Percentiles rank a stretch among this genome's conserved stretches.
Evolutionary conservation across 2,329 filamentous ascomycete species (phyloP).

Genomic region (Botrytis pseudocinerea): DNA sequence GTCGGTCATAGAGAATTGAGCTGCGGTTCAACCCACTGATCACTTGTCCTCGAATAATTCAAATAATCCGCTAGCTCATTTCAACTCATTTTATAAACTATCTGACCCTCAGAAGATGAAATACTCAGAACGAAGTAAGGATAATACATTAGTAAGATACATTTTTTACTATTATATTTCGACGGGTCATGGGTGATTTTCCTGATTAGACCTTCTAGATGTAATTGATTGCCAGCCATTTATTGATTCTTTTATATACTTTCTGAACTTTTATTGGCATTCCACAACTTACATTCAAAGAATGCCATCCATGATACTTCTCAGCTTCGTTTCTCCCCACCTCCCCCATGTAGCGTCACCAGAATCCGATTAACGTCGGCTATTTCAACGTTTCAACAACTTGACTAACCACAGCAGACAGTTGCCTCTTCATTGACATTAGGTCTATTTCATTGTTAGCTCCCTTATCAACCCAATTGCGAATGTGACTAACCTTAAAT

Average conservation of each 20-base stretch:
- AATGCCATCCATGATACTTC: background rate
- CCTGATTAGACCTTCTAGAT: background rate
- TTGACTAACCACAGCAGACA: background rate
- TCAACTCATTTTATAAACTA: background rate
- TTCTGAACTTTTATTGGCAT: background rate
- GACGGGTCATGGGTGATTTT: background rate
- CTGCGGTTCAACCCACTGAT: background rate
- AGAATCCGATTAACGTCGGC: background rate
- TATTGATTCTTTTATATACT: background rate
- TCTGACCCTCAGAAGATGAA: background rate
- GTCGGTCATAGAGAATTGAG: background rate
- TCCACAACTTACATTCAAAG: background rate
- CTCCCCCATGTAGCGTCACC: background rate
- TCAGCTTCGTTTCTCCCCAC: background rate
- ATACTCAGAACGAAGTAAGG: background rate
- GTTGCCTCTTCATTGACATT: background rate
- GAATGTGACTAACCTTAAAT: background rate
- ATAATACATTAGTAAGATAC: background rate
- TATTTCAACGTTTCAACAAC: background rate
- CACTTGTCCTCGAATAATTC: background rate
- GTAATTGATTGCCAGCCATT: background rate
- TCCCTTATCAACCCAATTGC: background rate
- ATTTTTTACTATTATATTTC: background rate
- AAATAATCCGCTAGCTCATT: background rate
- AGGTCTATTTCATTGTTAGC: background rate